phyloP scores from a whole-genome alignment of 2,329 filamentous ascomycete genomes.

The Fusarium coffeatum region DNA sequence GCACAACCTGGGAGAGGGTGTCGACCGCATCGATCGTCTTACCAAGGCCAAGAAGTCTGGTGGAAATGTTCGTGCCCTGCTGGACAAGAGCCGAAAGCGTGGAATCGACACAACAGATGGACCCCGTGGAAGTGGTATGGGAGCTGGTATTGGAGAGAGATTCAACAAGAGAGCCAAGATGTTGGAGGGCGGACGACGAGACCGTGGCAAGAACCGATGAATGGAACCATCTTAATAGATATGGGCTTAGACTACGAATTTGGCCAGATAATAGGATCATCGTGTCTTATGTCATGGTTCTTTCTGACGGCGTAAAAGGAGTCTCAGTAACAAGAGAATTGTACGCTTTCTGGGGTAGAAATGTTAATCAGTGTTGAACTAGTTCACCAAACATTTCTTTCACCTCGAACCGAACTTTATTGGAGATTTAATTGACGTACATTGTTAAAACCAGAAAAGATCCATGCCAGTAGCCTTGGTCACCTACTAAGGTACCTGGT shows the following conservation, averaged over 20 bases:
- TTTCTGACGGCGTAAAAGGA: not conserved
- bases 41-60: constrained; percentile 76
- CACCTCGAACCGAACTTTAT: too few relatives aligned
- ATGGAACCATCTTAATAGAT: constrained; percentile 21
- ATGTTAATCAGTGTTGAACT: not conserved
- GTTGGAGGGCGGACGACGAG: constrained; percentile 59
- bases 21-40: constrained; percentile 86
- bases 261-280: not conserved
- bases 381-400: not conserved
- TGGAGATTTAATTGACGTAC: not conserved
- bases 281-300: not conserved
- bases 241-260: not conserved
- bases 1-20: constrained; percentile 83
- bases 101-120: constrained; percentile 75
- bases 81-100: constrained; percentile 90
- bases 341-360: not conserved
- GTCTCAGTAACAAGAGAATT: not conserved
- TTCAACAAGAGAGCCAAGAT: constrained; percentile 77
- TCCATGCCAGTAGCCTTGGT: not conserved
- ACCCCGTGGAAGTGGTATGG: constrained; percentile 70
- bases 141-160: constrained; percentile 75
- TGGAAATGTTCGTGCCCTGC: constrained; percentile 67
- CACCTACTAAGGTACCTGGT: too few relatives aligned
- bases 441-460: not conserved
- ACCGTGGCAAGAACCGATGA: constrained; percentile 57